A percentile compares a stretch with the other conserved stretches of the same genome.
phyloP scores from a whole-genome alignment of 129 eudicot species.

The Tagetes erecta region DNA sequence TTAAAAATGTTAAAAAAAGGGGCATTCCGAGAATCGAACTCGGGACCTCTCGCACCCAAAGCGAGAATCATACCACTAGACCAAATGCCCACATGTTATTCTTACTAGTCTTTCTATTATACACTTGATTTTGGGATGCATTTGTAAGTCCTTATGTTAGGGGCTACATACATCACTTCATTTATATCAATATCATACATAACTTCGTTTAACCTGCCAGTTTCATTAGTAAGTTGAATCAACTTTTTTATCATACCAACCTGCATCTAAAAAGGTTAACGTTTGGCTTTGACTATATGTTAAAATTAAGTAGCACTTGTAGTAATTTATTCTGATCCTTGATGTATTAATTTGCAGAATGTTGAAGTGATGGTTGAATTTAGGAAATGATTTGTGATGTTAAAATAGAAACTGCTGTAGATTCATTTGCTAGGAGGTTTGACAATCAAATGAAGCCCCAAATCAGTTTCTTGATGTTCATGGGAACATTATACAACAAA shows the following conservation, averaged over 20 bases:
- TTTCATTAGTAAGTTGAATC: slow-evolving; percentile 6
- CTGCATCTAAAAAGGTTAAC: neutral
- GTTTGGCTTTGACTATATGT: neutral
- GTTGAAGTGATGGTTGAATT: slow-evolving; percentile 31
- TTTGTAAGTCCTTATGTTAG: slow-evolving; percentile 51
- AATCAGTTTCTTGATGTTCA: slow-evolving; percentile 15
- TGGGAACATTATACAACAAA: slow-evolving; percentile 1
- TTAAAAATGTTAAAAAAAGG: slow-evolving; percentile 9
- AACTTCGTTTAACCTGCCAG: neutral
- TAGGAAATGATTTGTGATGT: neutral
- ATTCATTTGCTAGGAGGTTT: slow-evolving; percentile 28
- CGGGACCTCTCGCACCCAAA: slow-evolving; percentile 99
- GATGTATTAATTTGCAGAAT: slow-evolving; percentile 29
- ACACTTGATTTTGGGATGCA: slow-evolving; percentile 88
- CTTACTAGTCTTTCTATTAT: neutral
- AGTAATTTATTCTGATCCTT: neutral
- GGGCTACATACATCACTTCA: neutral
- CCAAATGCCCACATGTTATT: slow-evolving; percentile 58
- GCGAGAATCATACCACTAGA: slow-evolving; percentile 99
- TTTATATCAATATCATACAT: neutral
- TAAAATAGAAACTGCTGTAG: slow-evolving; percentile 22
- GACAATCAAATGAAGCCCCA: slow-evolving; percentile 13
- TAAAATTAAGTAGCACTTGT: neutral
- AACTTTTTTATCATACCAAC: slow-evolving; percentile 2
- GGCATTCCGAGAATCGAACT: slow-evolving; percentile 94